A percentile compares a stretch with the other conserved stretches of the same genome.
These are phyloP conservation scores for Tilletia caries DNA, from an alignment of 1,284 basidiomycete species.

Conservation along the genomic window DNA sequence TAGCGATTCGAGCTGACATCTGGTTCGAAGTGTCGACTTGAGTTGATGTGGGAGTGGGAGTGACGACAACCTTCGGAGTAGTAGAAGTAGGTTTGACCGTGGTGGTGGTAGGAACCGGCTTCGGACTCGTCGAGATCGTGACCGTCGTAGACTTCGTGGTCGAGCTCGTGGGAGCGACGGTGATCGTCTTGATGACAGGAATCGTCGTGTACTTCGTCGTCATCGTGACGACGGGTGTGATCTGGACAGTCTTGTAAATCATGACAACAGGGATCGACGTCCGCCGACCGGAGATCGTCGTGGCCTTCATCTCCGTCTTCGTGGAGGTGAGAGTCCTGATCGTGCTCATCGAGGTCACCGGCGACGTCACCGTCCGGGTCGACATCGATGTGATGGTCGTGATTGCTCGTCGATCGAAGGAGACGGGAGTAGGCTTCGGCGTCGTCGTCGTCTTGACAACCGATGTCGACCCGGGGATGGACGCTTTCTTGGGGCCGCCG, in stretches of 20 bases:
- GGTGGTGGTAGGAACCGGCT: too few species aligned
- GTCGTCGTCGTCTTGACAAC: too few species aligned
- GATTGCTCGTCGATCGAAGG: constrained; percentile 16
- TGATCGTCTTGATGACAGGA: background rate
- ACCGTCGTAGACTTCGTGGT: too few species aligned
- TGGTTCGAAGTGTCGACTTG: background rate
- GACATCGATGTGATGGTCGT: constrained; percentile 8
- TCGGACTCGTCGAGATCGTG: too few species aligned
- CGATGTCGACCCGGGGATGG: too few species aligned
- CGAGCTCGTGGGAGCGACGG: background rate
- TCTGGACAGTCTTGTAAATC: background rate
- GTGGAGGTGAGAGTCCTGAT: background rate
- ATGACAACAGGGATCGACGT: background rate
- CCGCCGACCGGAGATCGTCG: background rate
- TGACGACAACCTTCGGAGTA: background rate
- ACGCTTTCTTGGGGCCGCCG: too few species aligned
- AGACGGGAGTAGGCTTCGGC: background rate
- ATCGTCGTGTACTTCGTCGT: background rate
- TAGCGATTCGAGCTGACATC: too few species aligned
- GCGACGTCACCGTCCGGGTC: constrained; percentile 20
- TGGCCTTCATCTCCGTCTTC: background rate
- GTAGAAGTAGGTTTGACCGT: background rate
- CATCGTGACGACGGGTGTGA: background rate
- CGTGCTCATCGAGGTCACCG: constrained; percentile 9
- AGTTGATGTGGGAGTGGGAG: background rate